Percentiles rank a stretch among this genome's conserved stretches.
These are phyloP conservation scores for Protomyces inundatus DNA, from an alignment of 1,139 yeast genomes.

Conservation along the genomic window DNA sequence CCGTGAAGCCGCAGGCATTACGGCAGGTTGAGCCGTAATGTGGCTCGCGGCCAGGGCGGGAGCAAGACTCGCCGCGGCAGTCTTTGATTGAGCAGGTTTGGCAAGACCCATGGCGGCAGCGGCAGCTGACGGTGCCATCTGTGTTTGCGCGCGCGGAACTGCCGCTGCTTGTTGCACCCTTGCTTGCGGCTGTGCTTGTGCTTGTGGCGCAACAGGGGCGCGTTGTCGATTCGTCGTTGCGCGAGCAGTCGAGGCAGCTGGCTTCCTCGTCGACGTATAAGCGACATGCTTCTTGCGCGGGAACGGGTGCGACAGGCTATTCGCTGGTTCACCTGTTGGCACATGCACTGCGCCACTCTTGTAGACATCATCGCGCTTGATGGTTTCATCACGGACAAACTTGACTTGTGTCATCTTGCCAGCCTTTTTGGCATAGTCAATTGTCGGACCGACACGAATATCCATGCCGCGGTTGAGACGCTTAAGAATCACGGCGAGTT, in stretches of 20 bases:
- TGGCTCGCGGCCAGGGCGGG: constrained; percentile 9
- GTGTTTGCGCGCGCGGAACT: neutral
- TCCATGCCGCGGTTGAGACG: constrained; percentile 54
- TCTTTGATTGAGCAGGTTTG: constrained; percentile 34
- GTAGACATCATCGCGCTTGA: constrained; percentile 69
- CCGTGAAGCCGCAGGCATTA: constrained; percentile 26
- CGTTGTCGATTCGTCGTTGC: constrained; percentile 25
- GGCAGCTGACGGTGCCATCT: neutral
- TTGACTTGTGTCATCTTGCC: constrained; percentile 70
- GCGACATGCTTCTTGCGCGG: constrained; percentile 49
- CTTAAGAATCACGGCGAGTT: constrained; percentile 70
- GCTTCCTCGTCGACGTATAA: constrained; percentile 27
- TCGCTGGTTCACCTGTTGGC: constrained; percentile 70
- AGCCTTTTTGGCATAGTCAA: constrained; percentile 84
- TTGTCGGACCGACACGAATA: constrained; percentile 66
- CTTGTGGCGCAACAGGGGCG: constrained; percentile 31
- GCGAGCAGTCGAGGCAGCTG: neutral
- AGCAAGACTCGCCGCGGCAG: neutral
- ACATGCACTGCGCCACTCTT: constrained; percentile 87
- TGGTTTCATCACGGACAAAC: constrained; percentile 54
- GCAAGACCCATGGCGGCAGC: neutral
- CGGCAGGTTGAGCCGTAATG: constrained; percentile 25
- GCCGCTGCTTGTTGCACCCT: too few species aligned
- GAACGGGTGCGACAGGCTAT: constrained; percentile 61
- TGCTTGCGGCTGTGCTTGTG: constrained; percentile 12